These are phyloP conservation scores for Cetradonia linearis DNA, from an alignment of 495 filamentous ascomycete species.

Conservation along the genomic window DNA sequence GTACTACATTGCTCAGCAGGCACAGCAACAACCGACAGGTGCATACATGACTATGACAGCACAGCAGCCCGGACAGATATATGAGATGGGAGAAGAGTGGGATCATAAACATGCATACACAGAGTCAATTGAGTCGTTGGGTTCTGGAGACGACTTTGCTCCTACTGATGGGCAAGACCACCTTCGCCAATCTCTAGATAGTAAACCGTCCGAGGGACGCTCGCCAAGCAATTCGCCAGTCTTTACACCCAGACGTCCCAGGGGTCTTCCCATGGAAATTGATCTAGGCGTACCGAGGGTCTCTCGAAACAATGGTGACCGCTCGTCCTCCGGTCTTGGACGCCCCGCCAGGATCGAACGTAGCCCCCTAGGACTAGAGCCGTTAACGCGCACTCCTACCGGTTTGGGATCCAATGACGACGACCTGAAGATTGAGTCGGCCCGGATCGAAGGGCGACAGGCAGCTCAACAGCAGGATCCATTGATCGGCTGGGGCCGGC, in stretches of 20 bases:
- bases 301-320: neutral
- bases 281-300: constrained; percentile 3
- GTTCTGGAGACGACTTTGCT: constrained; percentile 11
- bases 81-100: constrained; percentile 42
- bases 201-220: neutral
- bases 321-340: neutral
- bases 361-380: constrained; percentile 12
- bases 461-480: constrained; percentile 2
- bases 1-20: constrained; percentile 57
- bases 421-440: constrained; percentile 7
- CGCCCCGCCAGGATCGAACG: neutral
- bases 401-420: neutral
- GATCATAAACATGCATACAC: constrained; percentile 17
- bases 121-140: constrained; percentile 11
- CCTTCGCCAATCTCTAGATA: constrained; percentile 3
- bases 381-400: constrained; percentile 11
- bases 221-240: constrained; percentile 11
- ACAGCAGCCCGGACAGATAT: constrained; percentile 36
- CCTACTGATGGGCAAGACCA: neutral
- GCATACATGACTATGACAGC: constrained; percentile 40
- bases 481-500: constrained; percentile 1
- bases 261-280: constrained; percentile 5
- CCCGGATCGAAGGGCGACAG: neutral
- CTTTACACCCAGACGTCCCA: constrained; percentile 16
- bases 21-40: constrained; percentile 42